Evolutionary conservation across 192 early-diverging fungal genomes (phyloP).

Genomic region (Kappamyces sp.): DNA sequence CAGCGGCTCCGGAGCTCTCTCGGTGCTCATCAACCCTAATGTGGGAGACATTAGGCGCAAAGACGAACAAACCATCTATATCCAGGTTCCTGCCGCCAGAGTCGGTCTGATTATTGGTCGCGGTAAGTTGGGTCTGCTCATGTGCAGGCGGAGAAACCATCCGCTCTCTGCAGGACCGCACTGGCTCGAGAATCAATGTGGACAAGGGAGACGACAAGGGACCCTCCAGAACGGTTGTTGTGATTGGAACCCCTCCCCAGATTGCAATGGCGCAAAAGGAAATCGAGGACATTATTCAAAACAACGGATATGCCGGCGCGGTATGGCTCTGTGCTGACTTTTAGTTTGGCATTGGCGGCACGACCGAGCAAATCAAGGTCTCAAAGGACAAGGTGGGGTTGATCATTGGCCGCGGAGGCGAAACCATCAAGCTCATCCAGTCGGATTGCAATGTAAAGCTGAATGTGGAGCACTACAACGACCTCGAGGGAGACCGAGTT

Average conservation of each 20-base stretch:
- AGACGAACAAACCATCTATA: constrained; percentile 30
- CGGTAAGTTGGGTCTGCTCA: no score
- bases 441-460: constrained; percentile 65
- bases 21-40: no score
- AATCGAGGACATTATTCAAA: constrained; percentile 5
- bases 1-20: no score
- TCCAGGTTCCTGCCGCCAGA: constrained; percentile 32
- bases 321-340: no score
- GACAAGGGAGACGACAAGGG: constrained; percentile 7
- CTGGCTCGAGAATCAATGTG: constrained; percentile 62
- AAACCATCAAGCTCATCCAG: constrained; percentile 75
- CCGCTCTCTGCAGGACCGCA: constrained; percentile 59
- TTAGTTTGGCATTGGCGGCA: constrained; percentile 11
- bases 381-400: constrained; percentile 48
- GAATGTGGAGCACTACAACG: constrained; percentile 50
- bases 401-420: constrained; percentile 71
- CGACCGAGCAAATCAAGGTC: constrained; percentile 5
- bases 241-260: constrained; percentile 29
- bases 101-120: constrained; percentile 77
- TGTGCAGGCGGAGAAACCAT: constrained; percentile 66
- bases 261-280: constrained; percentile 17
- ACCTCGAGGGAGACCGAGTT: constrained; percentile 28
- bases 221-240: constrained; percentile 40
- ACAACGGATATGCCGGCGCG: background rate
- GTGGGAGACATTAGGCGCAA: constrained; percentile 24